Conservation (phyloP, 257 asterid species). For the Forsythia suspensa region DNA sequence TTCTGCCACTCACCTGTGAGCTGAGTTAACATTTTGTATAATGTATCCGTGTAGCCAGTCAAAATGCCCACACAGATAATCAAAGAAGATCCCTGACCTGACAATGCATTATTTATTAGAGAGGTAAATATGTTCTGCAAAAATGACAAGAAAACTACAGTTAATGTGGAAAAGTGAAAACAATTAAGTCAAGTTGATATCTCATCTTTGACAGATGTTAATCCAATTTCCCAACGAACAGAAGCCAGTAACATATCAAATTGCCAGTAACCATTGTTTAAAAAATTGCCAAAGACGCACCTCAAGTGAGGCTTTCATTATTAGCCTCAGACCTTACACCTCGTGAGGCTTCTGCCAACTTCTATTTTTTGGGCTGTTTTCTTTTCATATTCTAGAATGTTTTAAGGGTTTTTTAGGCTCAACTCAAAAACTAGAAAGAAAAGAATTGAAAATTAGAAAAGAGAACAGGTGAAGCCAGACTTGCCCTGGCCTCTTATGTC, state of each 20-base stretch:
- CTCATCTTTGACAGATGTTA: not conserved
- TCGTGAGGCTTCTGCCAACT: not conserved
- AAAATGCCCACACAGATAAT: constrained; percentile 88
- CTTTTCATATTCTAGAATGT: not conserved
- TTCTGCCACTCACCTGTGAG: constrained; percentile 63
- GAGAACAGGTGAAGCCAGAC: not conserved
- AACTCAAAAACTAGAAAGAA: not conserved
- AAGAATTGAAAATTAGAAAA: not conserved
- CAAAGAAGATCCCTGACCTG: constrained; percentile 98
- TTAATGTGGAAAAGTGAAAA: not conserved
- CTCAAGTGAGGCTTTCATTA: not conserved
- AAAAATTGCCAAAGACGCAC: not conserved
- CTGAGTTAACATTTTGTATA: constrained; percentile 87
- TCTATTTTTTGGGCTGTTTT: not conserved
- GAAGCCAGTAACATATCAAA: not conserved
- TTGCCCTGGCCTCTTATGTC: not conserved
- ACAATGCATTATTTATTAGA: constrained; percentile 28
- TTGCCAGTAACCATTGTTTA: not conserved
- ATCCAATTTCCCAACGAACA: constrained; percentile 1
- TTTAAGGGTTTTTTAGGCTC: not conserved
- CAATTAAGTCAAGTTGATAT: not conserved
- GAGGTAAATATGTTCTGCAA: constrained; percentile 16
- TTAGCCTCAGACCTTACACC: not conserved
- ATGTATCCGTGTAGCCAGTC: constrained; percentile 94
- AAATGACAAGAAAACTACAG: constrained; percentile 5